Conservation (phyloP, 1,284 basidiomycete species). For the Omphalotus olearius region DNA sequence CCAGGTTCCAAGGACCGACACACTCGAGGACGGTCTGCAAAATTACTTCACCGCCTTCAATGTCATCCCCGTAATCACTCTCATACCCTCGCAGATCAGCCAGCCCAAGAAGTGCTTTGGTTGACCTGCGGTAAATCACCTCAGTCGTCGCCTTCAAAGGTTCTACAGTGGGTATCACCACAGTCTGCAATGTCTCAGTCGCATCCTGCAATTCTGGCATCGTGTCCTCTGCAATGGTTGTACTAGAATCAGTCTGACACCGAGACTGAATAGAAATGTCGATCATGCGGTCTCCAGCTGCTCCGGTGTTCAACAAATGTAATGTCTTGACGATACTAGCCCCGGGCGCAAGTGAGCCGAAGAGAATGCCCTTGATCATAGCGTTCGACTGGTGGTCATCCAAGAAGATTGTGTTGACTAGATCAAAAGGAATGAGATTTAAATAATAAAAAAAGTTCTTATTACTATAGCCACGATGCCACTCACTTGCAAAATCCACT, state of each 20-base stretch:
- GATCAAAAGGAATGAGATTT: not conserved
- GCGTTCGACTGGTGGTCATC: conserved; percentile 61
- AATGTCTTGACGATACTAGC: conserved; percentile 54
- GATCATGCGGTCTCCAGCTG: conserved; percentile 59
- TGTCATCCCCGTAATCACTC: conserved; percentile 48
- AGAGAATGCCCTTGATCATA: conserved; percentile 66
- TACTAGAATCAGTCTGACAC: conserved; percentile 17
- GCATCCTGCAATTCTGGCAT: conserved; percentile 30
- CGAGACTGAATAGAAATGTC: conserved; percentile 75
- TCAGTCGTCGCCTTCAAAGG: conserved; percentile 50
- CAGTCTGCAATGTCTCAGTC: conserved; percentile 60
- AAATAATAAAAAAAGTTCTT: no score
- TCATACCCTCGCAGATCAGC: conserved; percentile 48
- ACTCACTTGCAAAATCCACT: conserved; percentile 68
- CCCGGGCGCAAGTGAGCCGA: conserved; percentile 60
- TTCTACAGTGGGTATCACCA: conserved; percentile 53
- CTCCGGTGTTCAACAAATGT: conserved; percentile 52
- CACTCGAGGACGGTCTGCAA: conserved; percentile 49
- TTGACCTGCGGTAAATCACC: conserved; percentile 39
- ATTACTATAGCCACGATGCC: not conserved
- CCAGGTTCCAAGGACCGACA: conserved; percentile 47
- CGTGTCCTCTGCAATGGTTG: conserved; percentile 8
- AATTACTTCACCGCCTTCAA: conserved; percentile 49
- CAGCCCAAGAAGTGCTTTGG: conserved; percentile 34
- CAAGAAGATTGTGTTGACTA: conserved; percentile 62